Evolutionary conservation across 2,329 filamentous ascomycete genomes (phyloP).

Genomic region (Fusarium ambrosium): DNA sequence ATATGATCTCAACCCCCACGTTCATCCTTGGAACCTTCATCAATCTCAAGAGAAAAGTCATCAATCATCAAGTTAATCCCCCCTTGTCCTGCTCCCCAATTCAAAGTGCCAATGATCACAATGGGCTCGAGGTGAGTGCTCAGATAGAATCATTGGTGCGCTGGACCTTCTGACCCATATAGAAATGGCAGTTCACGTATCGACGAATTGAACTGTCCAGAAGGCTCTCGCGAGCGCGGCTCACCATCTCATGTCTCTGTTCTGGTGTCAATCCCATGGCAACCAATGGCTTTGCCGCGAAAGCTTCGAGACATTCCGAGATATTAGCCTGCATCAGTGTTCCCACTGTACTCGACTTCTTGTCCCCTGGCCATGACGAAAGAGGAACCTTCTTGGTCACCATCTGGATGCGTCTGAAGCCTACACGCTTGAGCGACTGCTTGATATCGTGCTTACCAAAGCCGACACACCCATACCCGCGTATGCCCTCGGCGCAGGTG

Average conservation of each 20-base stretch:
- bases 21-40: neutral
- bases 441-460: conserved; percentile 53
- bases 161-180: conserved; percentile 58
- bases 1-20: neutral
- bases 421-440: conserved; percentile 54
- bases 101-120: neutral
- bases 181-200: conserved; percentile 59
- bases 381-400: conserved; percentile 61
- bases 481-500: conserved; percentile 49
- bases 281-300: conserved; percentile 57
- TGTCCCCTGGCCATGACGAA: conserved; percentile 59
- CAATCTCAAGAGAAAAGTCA: neutral
- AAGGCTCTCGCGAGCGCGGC: conserved; percentile 51
- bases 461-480: conserved; percentile 56
- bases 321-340: conserved; percentile 60
- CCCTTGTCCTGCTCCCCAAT: neutral
- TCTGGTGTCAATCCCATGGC: conserved; percentile 53
- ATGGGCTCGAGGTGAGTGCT: neutral
- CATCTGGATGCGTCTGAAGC: conserved; percentile 60
- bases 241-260: conserved; percentile 53
- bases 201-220: conserved; percentile 55
- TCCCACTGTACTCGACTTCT: conserved; percentile 57
- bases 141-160: neutral
- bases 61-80: neutral
- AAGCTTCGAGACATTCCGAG: conserved; percentile 57